These are phyloP conservation scores for Dothistroma pini DNA, from an alignment of 2,329 filamentous ascomycete genomes.

Conservation along the genomic window DNA sequence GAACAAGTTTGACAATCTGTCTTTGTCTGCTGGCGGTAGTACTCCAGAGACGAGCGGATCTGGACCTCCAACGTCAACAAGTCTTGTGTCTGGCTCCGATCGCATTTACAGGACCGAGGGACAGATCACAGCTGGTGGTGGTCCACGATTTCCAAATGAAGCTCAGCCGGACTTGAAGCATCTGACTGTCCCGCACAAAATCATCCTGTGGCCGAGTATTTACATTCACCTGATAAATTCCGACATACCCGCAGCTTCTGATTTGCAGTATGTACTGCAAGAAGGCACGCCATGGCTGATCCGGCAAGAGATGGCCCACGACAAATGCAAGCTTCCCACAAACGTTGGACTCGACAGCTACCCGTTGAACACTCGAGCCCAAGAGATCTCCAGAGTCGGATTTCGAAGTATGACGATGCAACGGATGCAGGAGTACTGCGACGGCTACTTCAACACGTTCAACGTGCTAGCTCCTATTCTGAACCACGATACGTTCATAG, in stretches of 20 bases:
- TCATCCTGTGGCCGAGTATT: constrained; percentile 48
- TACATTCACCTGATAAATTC: constrained; percentile 37
- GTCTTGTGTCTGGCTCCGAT: constrained; percentile 11
- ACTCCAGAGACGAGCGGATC: constrained; percentile 20
- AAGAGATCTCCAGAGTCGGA: constrained; percentile 23
- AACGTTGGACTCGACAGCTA: constrained; percentile 29
- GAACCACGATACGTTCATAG: constrained; percentile 54
- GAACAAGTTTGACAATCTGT: constrained; percentile 51
- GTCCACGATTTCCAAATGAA: constrained; percentile 17
- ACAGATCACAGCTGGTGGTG: constrained; percentile 5
- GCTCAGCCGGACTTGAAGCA: constrained; percentile 28
- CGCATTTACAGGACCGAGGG: constrained; percentile 8
- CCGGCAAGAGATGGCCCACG: constrained; percentile 33
- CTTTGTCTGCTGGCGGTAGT: constrained; percentile 16
- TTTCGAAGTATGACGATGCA: constrained; percentile 46
- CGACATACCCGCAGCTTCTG: constrained; percentile 32
- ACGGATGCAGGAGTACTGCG: constrained; percentile 49
- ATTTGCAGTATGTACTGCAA: constrained; percentile 36
- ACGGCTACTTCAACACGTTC: constrained; percentile 58
- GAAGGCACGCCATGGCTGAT: constrained; percentile 41
- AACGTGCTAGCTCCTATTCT: constrained; percentile 58
- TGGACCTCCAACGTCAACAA: constrained; percentile 10
- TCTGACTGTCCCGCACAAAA: constrained; percentile 48
- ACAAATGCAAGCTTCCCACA: constrained; percentile 29
- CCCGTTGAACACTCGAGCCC: constrained; percentile 14